Conservation (phyloP, 176 grass and related monocot genomes). For the Rhynchospora pubera region DNA sequence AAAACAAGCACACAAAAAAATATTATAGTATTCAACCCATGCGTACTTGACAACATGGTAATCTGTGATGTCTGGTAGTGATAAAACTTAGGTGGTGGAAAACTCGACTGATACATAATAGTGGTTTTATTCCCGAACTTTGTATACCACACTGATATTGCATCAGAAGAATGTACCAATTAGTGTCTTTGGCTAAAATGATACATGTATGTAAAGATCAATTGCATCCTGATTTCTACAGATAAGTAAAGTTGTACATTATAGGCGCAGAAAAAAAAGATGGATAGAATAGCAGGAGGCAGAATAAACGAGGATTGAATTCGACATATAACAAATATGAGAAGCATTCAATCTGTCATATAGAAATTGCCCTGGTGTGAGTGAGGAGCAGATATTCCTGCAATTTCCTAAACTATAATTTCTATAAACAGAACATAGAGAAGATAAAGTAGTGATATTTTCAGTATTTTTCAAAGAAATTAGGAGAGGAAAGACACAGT, state of each 20-base stretch:
- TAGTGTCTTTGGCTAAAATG: neutral
- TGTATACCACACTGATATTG: neutral
- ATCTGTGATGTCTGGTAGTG: neutral
- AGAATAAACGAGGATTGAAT: neutral
- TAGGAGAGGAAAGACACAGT: neutral
- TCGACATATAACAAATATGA: neutral
- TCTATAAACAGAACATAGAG: constrained; percentile 25
- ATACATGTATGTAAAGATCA: neutral
- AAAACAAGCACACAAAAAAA: neutral
- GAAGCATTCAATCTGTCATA: neutral
- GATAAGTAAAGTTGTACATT: neutral
- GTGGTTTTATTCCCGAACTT: neutral
- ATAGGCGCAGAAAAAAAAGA: neutral
- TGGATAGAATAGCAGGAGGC: neutral
- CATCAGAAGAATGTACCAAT: neutral
- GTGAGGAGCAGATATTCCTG: neutral
- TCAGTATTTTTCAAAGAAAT: constrained; percentile 9
- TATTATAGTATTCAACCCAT: neutral
- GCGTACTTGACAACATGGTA: no score
- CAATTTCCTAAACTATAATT: neutral
- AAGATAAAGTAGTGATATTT: constrained; percentile 30
- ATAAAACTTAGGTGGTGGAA: neutral
- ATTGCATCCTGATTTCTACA: neutral
- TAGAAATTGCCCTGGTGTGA: neutral
- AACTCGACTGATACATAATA: neutral